Percentiles rank a stretch among this genome's conserved stretches.
These are phyloP conservation scores for Neostapfia colusana DNA, from an alignment of 176 grass and related monocot genomes.

Conservation along the genomic window DNA sequence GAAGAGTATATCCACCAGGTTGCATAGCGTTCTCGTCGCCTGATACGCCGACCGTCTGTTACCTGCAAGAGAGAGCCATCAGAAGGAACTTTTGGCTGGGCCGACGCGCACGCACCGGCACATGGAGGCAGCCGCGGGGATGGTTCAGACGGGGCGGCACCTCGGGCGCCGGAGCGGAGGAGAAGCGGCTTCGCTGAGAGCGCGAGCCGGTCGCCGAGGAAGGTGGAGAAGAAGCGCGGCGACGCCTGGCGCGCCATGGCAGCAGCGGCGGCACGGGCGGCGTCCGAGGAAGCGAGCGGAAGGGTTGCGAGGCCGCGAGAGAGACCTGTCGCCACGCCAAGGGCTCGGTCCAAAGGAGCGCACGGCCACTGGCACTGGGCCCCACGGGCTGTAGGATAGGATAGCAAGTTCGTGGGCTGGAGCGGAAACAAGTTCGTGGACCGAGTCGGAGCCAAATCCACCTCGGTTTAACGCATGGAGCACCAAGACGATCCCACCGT, in stretches of 20 bases:
- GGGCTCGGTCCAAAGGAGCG: background rate
- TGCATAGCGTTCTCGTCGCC: slow-evolving; percentile 68
- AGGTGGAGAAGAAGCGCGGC: slow-evolving; percentile 68
- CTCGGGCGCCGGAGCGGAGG: slow-evolving; percentile 27
- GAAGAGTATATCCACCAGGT: slow-evolving; percentile 77
- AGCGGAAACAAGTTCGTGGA: background rate
- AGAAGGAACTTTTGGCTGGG: slow-evolving; percentile 2
- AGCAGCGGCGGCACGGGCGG: background rate
- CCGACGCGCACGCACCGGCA: slow-evolving; percentile 7
- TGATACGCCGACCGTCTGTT: slow-evolving; percentile 39
- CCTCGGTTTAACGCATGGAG: no score
- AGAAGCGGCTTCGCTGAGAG: slow-evolving; percentile 47
- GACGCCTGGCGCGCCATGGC: slow-evolving; percentile 61
- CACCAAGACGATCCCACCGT: no score
- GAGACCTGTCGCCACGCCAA: background rate
- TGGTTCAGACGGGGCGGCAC: background rate
- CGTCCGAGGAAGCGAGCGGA: background rate
- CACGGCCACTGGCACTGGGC: background rate
- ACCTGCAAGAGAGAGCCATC: slow-evolving; percentile 44
- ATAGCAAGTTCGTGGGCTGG: background rate
- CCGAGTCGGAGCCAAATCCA: background rate
- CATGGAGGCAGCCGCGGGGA: background rate
- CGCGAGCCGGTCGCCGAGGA: slow-evolving; percentile 65
- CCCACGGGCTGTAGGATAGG: background rate
- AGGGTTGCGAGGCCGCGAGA: background rate